Evolutionary conservation across 371 early-diverging fungal genomes (phyloP).

Genomic region (Zancudomyces culisetae): DNA sequence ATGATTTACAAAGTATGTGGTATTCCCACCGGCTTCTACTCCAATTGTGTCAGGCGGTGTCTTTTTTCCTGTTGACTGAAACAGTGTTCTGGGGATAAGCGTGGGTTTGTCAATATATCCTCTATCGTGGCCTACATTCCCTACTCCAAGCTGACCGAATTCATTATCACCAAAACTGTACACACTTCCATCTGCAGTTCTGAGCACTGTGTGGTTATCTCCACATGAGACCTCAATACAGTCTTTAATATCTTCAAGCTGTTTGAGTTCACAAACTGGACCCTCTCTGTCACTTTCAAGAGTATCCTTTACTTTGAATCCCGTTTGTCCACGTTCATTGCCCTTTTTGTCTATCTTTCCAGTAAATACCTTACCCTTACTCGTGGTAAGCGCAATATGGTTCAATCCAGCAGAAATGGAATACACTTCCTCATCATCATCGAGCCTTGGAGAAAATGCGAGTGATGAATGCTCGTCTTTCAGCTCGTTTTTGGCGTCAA

Average conservation of each 20-base stretch:
- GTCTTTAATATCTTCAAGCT: background rate
- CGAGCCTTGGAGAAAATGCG: constrained; percentile 11
- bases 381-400: constrained; percentile 14
- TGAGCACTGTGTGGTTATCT: constrained; percentile 2
- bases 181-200: constrained; percentile 3
- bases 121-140: background rate
- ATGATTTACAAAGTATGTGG: constrained; percentile 1
- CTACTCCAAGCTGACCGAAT: constrained; percentile 1
- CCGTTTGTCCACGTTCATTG: constrained; percentile 11
- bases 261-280: background rate
- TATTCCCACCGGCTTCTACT: constrained; percentile 1
- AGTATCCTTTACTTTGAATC: constrained; percentile 1
- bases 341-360: constrained; percentile 9
- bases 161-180: constrained; percentile 2
- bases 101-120: constrained; percentile 1
- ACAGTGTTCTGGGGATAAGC: background rate
- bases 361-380: constrained; percentile 13
- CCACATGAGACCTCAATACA: constrained; percentile 1
- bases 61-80: background rate
- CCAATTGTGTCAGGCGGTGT: background rate
- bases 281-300: background rate
- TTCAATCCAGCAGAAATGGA: constrained; percentile 14
- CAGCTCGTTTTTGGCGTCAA: background rate
- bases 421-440: constrained; percentile 17
- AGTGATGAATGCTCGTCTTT: background rate